Evolutionary conservation across 495 filamentous ascomycete species (phyloP).

Genomic region (Annulohypoxylon bovei): DNA sequence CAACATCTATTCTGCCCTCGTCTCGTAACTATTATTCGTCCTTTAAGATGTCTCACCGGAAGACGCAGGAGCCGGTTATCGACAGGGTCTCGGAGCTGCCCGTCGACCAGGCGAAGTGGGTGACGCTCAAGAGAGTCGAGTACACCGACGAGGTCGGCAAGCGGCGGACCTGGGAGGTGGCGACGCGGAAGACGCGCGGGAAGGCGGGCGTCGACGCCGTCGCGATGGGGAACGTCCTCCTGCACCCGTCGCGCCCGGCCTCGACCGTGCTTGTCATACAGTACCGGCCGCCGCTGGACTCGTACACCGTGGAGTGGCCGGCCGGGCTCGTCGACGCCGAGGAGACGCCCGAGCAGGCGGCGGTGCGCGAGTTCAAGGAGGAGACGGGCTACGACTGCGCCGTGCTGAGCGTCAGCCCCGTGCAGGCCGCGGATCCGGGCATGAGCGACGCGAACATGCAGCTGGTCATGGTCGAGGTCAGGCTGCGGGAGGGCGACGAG

Average conservation of each 20-base stretch:
- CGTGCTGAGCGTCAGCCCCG: constrained; percentile 47
- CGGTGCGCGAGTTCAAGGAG: constrained; percentile 85
- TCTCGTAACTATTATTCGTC: background rate
- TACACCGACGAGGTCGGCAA: constrained; percentile 63
- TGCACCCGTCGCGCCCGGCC: constrained; percentile 57
- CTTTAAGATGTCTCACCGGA: constrained; percentile 38
- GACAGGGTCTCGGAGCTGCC: constrained; percentile 55
- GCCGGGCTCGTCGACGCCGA: constrained; percentile 83
- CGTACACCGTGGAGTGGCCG: constrained; percentile 81
- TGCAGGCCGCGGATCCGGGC: constrained; percentile 63
- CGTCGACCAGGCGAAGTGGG: constrained; percentile 60
- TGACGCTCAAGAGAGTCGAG: constrained; percentile 60
- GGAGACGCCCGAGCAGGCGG: constrained; percentile 80
- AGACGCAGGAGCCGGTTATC: constrained; percentile 59
- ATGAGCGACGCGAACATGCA: constrained; percentile 84
- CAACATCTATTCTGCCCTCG: background rate
- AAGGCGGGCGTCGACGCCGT: constrained; percentile 63
- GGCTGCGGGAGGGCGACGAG: constrained; percentile 68
- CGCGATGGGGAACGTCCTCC: constrained; percentile 64
- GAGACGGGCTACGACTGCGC: constrained; percentile 80
- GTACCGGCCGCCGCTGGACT: constrained; percentile 82
- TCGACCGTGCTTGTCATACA: constrained; percentile 64
- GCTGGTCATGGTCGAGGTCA: constrained; percentile 81
- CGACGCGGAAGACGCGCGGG: constrained; percentile 62
- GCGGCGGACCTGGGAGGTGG: constrained; percentile 63